A percentile compares a stretch with the other conserved stretches of the same genome.
Evolutionary conservation across 78 protist genomes (phyloP).

Genomic region (Pirum gemmata): DNA sequence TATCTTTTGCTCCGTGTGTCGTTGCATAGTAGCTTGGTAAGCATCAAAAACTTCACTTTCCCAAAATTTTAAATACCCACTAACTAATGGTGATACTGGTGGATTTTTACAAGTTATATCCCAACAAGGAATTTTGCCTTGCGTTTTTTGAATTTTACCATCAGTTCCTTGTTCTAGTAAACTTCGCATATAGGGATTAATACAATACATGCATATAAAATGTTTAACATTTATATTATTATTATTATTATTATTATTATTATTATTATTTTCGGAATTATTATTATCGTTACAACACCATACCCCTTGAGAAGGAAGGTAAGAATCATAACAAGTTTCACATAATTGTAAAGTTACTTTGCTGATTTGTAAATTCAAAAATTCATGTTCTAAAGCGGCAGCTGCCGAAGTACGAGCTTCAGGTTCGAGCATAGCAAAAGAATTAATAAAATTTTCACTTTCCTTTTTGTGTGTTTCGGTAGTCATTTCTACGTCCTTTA

Average conservation of each 20-base stretch:
- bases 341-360: background rate
- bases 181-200: background rate
- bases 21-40: background rate
- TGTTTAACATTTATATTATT: background rate
- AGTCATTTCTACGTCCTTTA: background rate
- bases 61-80: background rate
- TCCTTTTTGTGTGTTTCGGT: background rate
- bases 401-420: background rate
- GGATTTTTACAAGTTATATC: background rate
- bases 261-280: background rate
- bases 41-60: background rate
- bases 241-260: too few relatives aligned
- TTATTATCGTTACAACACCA: background rate
- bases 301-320: background rate
- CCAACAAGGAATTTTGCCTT: background rate
- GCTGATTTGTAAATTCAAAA: background rate
- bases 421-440: background rate
- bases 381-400: background rate
- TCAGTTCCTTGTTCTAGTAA: background rate
- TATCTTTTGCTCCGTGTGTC: background rate
- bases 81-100: background rate
- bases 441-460: background rate
- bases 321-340: background rate
- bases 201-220: background rate
- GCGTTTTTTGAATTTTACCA: background rate